These are phyloP conservation scores for Hypsizygus ulmarius DNA, from an alignment of 1,284 basidiomycete species.

Conservation along the genomic window DNA sequence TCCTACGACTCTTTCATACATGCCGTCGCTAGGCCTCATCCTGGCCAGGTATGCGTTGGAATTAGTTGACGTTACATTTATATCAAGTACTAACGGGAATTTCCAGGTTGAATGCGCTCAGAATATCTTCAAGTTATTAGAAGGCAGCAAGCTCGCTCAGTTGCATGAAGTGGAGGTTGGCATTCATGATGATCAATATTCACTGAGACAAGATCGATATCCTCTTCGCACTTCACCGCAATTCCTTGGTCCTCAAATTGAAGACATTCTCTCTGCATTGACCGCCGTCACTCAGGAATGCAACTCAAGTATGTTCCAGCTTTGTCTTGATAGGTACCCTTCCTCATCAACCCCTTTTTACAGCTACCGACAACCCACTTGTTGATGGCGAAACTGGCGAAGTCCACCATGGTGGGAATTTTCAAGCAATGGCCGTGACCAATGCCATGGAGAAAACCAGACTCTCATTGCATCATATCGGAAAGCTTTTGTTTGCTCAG, in stretches of 20 bases:
- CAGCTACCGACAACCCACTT: constrained; percentile 75
- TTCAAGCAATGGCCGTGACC: constrained; percentile 80
- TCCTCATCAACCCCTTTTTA: not conserved
- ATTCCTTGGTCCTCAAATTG: constrained; percentile 84
- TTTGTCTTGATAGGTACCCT: constrained; percentile 9
- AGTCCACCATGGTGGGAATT: constrained; percentile 83
- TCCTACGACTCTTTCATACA: constrained; percentile 83
- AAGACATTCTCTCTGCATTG: constrained; percentile 71
- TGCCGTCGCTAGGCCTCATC: constrained; percentile 77
- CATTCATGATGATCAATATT: constrained; percentile 64
- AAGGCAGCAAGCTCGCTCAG: constrained; percentile 66
- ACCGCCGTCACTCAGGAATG: constrained; percentile 71
- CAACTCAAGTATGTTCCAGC: constrained; percentile 71
- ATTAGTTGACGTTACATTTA: not conserved
- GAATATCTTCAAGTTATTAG: constrained; percentile 64
- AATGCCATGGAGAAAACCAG: constrained; percentile 89
- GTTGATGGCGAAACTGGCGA: constrained; percentile 65
- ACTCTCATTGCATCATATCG: constrained; percentile 77
- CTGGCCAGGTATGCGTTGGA: constrained; percentile 61
- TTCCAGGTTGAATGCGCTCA: constrained; percentile 62
- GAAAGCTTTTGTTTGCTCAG: constrained; percentile 82
- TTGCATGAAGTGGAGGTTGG: constrained; percentile 45
- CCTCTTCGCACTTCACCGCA: constrained; percentile 82
- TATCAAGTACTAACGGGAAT: not conserved
- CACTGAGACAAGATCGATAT: constrained; percentile 64